Evolutionary conservation across 2,329 filamentous ascomycete species (phyloP), one percentile per base, ranked within the genome.

Genomic region (Iodosphaeria phyllophila): DNA sequence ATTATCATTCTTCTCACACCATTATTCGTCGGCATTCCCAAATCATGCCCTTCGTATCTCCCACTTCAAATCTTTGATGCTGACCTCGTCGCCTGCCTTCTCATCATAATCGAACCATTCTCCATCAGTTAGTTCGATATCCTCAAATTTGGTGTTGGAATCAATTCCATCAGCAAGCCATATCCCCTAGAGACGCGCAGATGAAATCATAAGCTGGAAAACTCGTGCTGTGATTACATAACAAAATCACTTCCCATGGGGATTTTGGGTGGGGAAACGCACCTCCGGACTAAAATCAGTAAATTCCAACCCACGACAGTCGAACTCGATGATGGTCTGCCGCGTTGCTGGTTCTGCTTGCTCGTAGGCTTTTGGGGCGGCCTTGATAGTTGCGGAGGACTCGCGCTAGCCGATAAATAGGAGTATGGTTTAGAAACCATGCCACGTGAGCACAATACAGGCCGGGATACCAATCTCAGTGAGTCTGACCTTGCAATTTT

Each of bases 21-120:
- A n/a, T n/a, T n/a, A n/a, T n/a, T n/a, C n/a, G n/a, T 9, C 19
- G 5, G 19, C 8, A 10, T 13, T 9, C 7, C 13, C 13, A n/a
- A 10, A 3, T 27, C 25, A 27, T 14, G 20, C 15, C 17, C 27
- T 32, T 20, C 26, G 64, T 36, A 98, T 76, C 36, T 83, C 74
- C 82, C 83, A 98, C 32, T 68, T 78, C 28, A 92, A 50, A 16
- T 89, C 79, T 46, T 82, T 86, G 46, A 93, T 83, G 48, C 79
- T 89, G 23, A 93, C 84, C 49, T 95, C 84, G 24, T 92, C 80
- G 1, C 74, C 64, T 1, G 79, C 65, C 57, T 95, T 93, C 52
- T 95, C 84, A 38, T 95, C 84, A 41, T 95, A 98, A 39, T 95
- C 86, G 49, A 77, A 98, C 89, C 89, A 98, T 40, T 98, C 89